Conservation (phyloP, 129 eudicot genomes). For the Flaveria linearis region DNA sequence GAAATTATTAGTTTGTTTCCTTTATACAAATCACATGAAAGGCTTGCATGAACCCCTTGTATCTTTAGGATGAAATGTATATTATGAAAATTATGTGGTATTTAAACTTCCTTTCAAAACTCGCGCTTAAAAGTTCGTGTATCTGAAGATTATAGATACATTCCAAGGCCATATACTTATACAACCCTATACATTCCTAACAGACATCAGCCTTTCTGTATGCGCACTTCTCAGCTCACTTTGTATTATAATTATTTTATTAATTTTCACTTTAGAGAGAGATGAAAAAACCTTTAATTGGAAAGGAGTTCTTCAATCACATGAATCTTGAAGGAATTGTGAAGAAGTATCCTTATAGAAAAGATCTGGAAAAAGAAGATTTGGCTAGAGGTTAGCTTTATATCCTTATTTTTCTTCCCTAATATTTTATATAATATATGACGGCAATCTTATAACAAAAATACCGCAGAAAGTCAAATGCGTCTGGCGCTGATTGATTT, state of each 20-base stretch:
- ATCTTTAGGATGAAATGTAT: not conserved
- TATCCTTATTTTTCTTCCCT: slow-evolving; percentile 10
- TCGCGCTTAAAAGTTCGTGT: not conserved
- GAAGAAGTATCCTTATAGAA: slow-evolving; percentile 77
- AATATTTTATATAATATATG: not conserved
- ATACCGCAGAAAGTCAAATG: slow-evolving; percentile 63
- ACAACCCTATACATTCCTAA: not conserved
- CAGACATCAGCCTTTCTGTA: not conserved
- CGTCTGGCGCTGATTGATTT: slow-evolving; percentile 88
- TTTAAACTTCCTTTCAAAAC: not conserved
- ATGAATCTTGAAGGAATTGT: slow-evolving; percentile 89
- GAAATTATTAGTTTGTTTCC: not conserved
- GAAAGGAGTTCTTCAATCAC: slow-evolving; percentile 82
- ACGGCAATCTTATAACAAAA: slow-evolving; percentile 12
- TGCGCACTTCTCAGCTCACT: not conserved
- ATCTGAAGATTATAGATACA: not conserved
- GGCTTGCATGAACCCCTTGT: not conserved
- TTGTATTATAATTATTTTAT: not conserved
- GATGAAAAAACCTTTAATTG: slow-evolving; percentile 75
- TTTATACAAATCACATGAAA: not conserved
- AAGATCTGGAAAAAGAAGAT: slow-evolving; percentile 72
- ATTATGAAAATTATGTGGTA: not conserved
- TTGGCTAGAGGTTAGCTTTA: slow-evolving; percentile 58
- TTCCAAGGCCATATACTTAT: not conserved
- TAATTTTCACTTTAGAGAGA: slow-evolving; percentile 61